A percentile compares a stretch with the other conserved stretches of the same genome.
phyloP scores from a whole-genome alignment of 2,329 filamentous ascomycete genomes.

The Trichoderma polysporum region DNA sequence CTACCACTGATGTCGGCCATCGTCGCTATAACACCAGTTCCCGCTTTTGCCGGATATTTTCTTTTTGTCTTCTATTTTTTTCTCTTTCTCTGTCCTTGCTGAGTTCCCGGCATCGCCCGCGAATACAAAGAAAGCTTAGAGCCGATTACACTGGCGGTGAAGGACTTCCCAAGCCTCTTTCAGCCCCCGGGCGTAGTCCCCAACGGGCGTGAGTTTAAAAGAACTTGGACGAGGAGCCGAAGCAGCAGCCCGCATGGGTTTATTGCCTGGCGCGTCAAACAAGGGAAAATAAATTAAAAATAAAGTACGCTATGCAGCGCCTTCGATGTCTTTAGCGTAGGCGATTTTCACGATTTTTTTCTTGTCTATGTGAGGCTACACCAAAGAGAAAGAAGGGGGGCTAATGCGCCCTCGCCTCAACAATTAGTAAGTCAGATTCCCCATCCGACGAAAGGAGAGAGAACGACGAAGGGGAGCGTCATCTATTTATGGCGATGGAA shows the following conservation, averaged over 20 bases:
- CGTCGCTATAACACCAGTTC: neutral
- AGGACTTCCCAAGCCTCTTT: constrained; percentile 14
- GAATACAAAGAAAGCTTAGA: neutral
- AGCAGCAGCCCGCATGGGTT: constrained; percentile 37
- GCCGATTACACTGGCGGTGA: constrained; percentile 21
- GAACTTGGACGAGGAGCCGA: constrained; percentile 44
- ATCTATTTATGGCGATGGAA: constrained; percentile 14
- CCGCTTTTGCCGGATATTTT: constrained; percentile 13
- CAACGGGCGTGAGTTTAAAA: constrained; percentile 14
- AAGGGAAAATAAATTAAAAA: neutral
- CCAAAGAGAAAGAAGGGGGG: neutral
- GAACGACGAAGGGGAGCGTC: neutral
- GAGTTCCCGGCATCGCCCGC: constrained; percentile 4
- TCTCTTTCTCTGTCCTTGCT: neutral
- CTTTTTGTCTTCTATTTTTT: neutral
- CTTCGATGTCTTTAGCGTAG: neutral
- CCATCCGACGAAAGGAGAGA: neutral
- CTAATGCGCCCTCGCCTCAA: neutral
- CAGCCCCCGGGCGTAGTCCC: constrained; percentile 1
- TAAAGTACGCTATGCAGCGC: neutral
- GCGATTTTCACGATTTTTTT: neutral
- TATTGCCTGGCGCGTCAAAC: constrained; percentile 4
- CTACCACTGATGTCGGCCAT: neutral
- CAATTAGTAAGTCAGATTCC: constrained; percentile 2
- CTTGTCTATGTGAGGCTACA: neutral